A percentile compares a stretch with the other conserved stretches of the same genome.
Evolutionary conservation across 768 basidiomycete genomes (phyloP).

Genomic region (Boletus pseudo-olivaceus): DNA sequence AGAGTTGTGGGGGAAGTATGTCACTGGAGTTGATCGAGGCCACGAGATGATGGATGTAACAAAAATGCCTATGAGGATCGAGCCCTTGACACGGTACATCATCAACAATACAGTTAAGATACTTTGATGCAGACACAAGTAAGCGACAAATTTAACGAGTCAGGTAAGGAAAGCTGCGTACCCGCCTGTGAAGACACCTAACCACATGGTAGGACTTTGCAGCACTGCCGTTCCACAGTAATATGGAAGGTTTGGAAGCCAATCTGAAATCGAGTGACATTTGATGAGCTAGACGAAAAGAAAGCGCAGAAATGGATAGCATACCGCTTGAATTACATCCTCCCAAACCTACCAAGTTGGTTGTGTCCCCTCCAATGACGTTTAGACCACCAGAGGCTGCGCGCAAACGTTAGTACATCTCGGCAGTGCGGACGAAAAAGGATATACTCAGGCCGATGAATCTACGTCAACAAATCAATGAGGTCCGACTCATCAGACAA

Average conservation of each 20-base stretch:
- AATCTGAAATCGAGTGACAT: constrained; percentile 34
- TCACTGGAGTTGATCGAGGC: constrained; percentile 79
- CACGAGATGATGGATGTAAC: constrained; percentile 83
- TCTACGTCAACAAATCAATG: constrained; percentile 31
- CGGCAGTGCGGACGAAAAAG: not conserved
- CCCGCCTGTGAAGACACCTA: constrained; percentile 86
- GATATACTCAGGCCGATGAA: constrained; percentile 71
- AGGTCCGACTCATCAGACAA: not conserved
- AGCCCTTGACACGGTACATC: constrained; percentile 82
- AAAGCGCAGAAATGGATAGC: constrained; percentile 1
- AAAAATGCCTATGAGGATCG: constrained; percentile 80
- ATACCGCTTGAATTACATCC: constrained; percentile 60
- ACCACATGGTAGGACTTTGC: constrained; percentile 76
- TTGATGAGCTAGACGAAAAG: constrained; percentile 7
- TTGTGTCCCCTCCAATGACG: constrained; percentile 70
- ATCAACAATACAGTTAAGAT: constrained; percentile 76
- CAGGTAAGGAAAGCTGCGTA: constrained; percentile 30
- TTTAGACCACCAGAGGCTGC: constrained; percentile 64
- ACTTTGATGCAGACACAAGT: constrained; percentile 31
- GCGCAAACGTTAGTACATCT: constrained; percentile 1
- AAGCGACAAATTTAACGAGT: constrained; percentile 1
- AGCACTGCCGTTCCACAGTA: constrained; percentile 67
- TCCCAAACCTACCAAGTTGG: constrained; percentile 71
- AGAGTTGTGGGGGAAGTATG: constrained; percentile 72
- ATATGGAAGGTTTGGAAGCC: constrained; percentile 42